Conservation (phyloP, 768 basidiomycete genomes). For the Coprinellus aureogranulatus region DNA sequence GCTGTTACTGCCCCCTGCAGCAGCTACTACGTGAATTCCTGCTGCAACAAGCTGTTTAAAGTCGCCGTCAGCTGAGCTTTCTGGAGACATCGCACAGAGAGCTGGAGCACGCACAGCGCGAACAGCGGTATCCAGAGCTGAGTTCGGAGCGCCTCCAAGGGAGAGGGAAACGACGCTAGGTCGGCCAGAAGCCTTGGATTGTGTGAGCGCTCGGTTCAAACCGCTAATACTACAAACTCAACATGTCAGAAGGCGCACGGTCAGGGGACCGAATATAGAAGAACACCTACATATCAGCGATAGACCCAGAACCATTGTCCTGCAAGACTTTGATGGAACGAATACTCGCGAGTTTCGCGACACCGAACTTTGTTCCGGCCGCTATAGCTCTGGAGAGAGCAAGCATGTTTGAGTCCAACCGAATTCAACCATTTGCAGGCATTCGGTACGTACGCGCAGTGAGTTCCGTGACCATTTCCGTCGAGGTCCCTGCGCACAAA, state of each 20-base stretch:
- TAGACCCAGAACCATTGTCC: conserved; percentile 28
- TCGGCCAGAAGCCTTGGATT: conserved; percentile 17
- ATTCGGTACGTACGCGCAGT: conserved; percentile 13
- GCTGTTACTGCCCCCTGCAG: conserved; percentile 25
- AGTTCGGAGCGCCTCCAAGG: conserved; percentile 28
- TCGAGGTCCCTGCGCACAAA: conserved; percentile 12
- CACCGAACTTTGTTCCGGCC: conserved; percentile 13
- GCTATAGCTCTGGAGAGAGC: conserved; percentile 12
- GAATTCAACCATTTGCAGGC: background rate
- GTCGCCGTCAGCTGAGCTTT: background rate
- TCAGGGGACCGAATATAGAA: background rate
- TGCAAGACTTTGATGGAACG: conserved; percentile 43
- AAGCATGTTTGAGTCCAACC: background rate
- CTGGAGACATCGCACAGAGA: too few species aligned
- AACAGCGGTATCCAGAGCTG: conserved; percentile 32
- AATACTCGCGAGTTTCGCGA: conserved; percentile 26
- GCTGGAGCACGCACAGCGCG: conserved; percentile 12
- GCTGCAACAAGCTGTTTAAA: background rate
- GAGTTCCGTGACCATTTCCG: conserved; percentile 17
- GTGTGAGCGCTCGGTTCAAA: conserved; percentile 28
- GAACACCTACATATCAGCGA: conserved; percentile 23
- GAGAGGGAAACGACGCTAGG: conserved; percentile 38
- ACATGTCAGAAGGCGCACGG: background rate
- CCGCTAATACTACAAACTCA: conserved; percentile 26
- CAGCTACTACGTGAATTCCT: conserved; percentile 8